A percentile compares a stretch with the other conserved stretches of the same genome.
These are phyloP conservation scores for Kodamaea plutei DNA, from an alignment of 1,139 yeast species.

Conservation along the genomic window DNA sequence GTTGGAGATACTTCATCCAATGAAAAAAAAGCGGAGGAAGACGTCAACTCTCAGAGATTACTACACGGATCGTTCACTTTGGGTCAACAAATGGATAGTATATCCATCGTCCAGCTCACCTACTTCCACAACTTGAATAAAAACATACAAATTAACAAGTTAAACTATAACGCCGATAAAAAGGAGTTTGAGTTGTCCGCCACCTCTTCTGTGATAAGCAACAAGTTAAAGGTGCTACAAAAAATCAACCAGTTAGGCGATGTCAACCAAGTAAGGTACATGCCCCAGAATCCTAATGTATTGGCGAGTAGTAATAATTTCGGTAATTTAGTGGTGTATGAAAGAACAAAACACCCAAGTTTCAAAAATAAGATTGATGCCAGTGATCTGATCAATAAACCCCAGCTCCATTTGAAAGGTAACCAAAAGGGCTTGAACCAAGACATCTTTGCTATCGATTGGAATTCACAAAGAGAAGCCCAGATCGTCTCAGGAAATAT, in stretches of 20 bases:
- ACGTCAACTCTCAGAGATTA: conserved; percentile 28
- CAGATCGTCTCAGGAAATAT: conserved; percentile 32
- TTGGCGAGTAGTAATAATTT: conserved; percentile 39
- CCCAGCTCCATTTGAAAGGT: conserved; percentile 25
- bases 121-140: conserved; percentile 28
- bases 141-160: conserved; percentile 27
- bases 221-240: conserved; percentile 32
- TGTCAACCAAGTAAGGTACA: conserved; percentile 36
- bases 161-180: conserved; percentile 38
- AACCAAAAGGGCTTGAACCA: conserved; percentile 3
- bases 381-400: conserved; percentile 28
- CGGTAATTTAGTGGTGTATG: conserved; percentile 43
- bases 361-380: conserved; percentile 24
- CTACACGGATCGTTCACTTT: conserved; percentile 42
- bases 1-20: conserved; percentile 2
- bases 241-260: conserved; percentile 43
- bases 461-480: conserved; percentile 42
- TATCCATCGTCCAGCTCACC: conserved; percentile 39
- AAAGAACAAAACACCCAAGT: conserved; percentile 51
- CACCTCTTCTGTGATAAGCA: conserved; percentile 16
- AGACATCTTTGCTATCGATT: conserved; percentile 43
- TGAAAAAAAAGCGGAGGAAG: conserved; percentile 6
- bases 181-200: conserved; percentile 37
- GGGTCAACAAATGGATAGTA: conserved; percentile 39
- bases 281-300: conserved; percentile 45